These are phyloP conservation scores for Penicillium sp. DNA, from an alignment of 2,329 filamentous ascomycete species.

Conservation along the genomic window DNA sequence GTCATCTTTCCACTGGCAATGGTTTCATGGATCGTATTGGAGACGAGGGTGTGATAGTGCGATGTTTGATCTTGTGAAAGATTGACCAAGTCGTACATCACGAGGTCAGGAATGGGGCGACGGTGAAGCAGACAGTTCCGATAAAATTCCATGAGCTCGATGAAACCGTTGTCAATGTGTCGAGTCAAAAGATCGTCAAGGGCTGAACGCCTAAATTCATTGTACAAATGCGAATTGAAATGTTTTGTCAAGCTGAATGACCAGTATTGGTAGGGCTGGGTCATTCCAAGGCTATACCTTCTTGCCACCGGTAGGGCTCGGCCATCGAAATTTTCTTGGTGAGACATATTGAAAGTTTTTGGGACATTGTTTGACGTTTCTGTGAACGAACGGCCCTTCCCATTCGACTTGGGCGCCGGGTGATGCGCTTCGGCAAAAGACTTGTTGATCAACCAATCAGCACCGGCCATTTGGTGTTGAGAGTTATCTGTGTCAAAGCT, in stretches of 20 bases:
- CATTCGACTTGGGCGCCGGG: conserved; percentile 2
- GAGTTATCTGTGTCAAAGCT: conserved; percentile 6
- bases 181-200: conserved; percentile 60
- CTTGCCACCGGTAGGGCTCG: conserved; percentile 43
- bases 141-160: conserved; percentile 65
- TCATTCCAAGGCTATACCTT: conserved; percentile 48
- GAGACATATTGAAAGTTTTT: conserved; percentile 51
- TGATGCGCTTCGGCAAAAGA: neutral
- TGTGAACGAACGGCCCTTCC: neutral
- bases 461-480: neutral
- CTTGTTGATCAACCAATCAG: neutral
- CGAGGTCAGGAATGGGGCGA: conserved; percentile 51
- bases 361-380: conserved; percentile 30
- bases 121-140: conserved; percentile 54
- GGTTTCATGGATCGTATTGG: conserved; percentile 2
- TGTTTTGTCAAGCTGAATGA: conserved; percentile 68
- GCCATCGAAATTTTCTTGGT: conserved; percentile 50
- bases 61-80: conserved; percentile 44
- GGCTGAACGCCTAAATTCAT: conserved; percentile 68
- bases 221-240: conserved; percentile 73
- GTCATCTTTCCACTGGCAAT: conserved; percentile 49
- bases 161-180: conserved; percentile 56
- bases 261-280: conserved; percentile 72
- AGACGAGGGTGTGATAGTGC: neutral
- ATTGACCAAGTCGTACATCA: conserved; percentile 56